phyloP scores from a whole-genome alignment of 2,329 filamentous ascomycete species.

The Alternaria solani region DNA sequence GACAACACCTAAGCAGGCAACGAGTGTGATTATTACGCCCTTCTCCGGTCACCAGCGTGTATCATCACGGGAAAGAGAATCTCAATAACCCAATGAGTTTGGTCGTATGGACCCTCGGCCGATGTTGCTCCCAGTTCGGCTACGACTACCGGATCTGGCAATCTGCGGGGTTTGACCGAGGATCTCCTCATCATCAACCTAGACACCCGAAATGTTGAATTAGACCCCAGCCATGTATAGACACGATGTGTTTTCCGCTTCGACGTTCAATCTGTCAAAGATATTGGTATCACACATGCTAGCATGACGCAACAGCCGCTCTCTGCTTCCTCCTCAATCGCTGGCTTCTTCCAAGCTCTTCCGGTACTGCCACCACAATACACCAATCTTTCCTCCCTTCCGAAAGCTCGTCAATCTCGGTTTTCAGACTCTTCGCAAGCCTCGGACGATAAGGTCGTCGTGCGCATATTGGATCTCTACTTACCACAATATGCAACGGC shows the following conservation, averaged over 20 bases:
- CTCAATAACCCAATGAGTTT: not conserved
- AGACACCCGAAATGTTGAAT: not conserved
- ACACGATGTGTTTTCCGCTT: not conserved
- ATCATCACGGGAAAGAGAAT: not conserved
- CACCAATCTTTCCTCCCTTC: slow-evolving; percentile 16
- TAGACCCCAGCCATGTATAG: not conserved
- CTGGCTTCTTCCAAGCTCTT: slow-evolving; percentile 43
- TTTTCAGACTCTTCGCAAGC: not conserved
- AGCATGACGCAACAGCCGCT: slow-evolving; percentile 22
- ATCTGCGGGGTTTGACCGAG: not conserved
- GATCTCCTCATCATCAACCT: not conserved
- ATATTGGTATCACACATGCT: slow-evolving; percentile 17
- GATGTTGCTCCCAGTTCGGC: not conserved
- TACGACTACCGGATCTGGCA: not conserved
- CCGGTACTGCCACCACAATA: slow-evolving; percentile 38
- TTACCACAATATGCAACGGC: slow-evolving; percentile 20
- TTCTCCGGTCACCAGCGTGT: not conserved
- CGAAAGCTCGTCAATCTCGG: not conserved
- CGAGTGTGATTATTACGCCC: not conserved
- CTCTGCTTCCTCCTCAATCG: slow-evolving; percentile 35
- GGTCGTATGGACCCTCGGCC: not conserved
- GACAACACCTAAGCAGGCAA: not conserved
- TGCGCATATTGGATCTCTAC: slow-evolving; percentile 36
- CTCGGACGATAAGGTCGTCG: slow-evolving; percentile 34
- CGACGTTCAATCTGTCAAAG: not conserved